Base-by-base conservation (phyloP, 306 rosid genomes). In the Erythrophleum fordii region DNA sequence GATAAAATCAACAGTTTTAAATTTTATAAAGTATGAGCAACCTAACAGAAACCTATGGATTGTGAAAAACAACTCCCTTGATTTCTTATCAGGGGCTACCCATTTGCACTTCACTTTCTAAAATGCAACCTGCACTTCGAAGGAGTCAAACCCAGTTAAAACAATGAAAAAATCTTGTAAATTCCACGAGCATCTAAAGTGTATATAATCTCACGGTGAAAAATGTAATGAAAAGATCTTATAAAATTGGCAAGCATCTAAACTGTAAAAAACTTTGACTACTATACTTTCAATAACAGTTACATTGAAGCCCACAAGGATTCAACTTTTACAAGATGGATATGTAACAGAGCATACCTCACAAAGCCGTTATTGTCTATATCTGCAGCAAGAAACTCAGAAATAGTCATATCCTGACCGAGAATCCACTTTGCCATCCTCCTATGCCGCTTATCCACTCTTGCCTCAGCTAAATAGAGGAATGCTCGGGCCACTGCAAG, bases 341-440 rank as follows among this genome's bases (percentile, higher is more conserved):
- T 70, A 64, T 16, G 20, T 53, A 67, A 68, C n/a, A 45, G 42
- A 59, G 25, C 86, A 70, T 88, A 96, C 99, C 99, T 93, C 52
- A 96, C 98, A 87, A 88, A 96, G 70, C 99, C 99, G 80, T 96
- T 92, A 60, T 96, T 93, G 87, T 96, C 99, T 13, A 86, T 96
- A 77, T 96, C 99, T 77, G 99, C 99, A 35, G 99, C 99, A 80
- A 93, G 98, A 81, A 96, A 96, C 90, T 93, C 94, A 28, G 97
- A 62, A 35, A 96, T 88, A 42, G 97, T 96, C 99, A 96, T 93
- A 77, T 93, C 91, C 80, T 96, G 99, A 68, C 98, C 98, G 82
- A 96, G 98, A 82, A 96, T 79, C 99, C 99, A 96, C 89, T 96
- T 92, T 3, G 97, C 97, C 99, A 96, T 92, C 83, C 1, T 91